phyloP scores from a whole-genome alignment of 2,329 filamentous ascomycete species.

The Fusarium nisikadoi region DNA sequence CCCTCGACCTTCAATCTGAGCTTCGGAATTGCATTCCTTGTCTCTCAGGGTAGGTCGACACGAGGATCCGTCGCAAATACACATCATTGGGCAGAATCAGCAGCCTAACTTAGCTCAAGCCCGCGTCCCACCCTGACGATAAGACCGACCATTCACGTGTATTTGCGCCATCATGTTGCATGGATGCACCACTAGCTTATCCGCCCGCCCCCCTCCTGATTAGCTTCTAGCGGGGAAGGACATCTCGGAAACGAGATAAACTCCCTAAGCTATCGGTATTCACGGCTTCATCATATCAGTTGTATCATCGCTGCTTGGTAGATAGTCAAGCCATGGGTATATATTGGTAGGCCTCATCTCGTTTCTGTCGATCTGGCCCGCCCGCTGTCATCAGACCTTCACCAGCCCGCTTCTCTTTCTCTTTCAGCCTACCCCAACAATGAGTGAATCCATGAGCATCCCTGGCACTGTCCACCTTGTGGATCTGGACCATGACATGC shows the following conservation, averaged over 20 bases:
- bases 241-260: background rate
- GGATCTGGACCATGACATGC: slow-evolving; percentile 50
- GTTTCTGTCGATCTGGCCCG: background rate
- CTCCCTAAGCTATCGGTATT: background rate
- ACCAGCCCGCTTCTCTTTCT: background rate
- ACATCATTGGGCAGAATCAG: background rate
- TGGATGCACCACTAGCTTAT: background rate
- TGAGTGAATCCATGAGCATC: slow-evolving; percentile 20
- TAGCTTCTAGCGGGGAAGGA: background rate
- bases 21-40: background rate
- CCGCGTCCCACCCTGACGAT: background rate
- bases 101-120: background rate
- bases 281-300: background rate
- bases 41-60: background rate
- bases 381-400: too few relatives aligned
- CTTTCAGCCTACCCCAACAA: background rate
- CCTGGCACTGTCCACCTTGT: slow-evolving; percentile 56
- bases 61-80: background rate
- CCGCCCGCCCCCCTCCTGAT: background rate
- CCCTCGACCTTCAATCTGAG: background rate
- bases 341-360: background rate
- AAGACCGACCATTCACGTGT: background rate
- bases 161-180: slow-evolving; percentile 1
- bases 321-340: background rate
- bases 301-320: background rate